These are phyloP conservation scores for Trifolium repens DNA, from an alignment of 306 rosid species.

Conservation along the genomic window DNA sequence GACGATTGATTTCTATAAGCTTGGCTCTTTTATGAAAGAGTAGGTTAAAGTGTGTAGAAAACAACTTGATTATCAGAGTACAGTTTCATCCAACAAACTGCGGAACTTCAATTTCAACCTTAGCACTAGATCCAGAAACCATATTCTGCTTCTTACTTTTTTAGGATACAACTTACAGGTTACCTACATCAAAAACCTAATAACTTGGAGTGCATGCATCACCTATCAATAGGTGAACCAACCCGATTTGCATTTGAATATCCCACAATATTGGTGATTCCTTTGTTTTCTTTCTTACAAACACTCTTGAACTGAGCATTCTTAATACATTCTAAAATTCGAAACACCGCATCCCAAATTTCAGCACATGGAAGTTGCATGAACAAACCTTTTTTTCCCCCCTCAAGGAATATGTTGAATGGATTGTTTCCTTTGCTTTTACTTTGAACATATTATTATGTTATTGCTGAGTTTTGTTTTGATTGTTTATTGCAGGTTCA, in stretches of 20 bases:
- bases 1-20: not conserved
- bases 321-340: not conserved
- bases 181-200: not conserved
- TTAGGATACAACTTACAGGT: no score
- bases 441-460: no score
- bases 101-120: not conserved
- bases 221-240: not conserved
- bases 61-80: not conserved
- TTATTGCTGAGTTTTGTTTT: no score
- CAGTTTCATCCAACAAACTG: not conserved
- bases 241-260: not conserved
- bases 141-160: no score
- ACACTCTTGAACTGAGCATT: not conserved
- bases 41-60: not conserved
- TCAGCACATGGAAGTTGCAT: not conserved
- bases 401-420: no score
- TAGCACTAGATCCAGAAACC: not conserved
- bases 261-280: not conserved
- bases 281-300: not conserved
- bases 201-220: not conserved
- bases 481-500: conserved; percentile 60
- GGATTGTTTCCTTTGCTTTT: no score
- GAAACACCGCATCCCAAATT: not conserved
- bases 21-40: not conserved
- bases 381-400: no score